Evolutionary conservation across 2,329 filamentous ascomycete genomes (phyloP).

Genomic region (Cadophora luteo-olivacea): DNA sequence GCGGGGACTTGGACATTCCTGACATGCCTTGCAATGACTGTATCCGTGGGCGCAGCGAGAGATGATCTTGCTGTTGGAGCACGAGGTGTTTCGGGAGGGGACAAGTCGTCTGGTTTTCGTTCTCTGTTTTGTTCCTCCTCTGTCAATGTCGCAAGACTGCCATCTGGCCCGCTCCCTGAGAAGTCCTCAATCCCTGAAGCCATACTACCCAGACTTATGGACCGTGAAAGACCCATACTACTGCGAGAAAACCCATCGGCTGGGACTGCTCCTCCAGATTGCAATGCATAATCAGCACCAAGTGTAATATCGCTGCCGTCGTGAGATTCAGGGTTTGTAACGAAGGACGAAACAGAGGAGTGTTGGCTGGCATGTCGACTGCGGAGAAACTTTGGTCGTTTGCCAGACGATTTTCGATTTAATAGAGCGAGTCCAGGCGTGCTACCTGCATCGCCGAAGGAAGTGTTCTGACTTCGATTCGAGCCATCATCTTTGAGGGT

Average conservation of each 20-base stretch:
- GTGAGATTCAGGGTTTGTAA: slow-evolving; percentile 58
- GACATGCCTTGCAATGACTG: slow-evolving; percentile 85
- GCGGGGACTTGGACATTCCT: slow-evolving; percentile 91
- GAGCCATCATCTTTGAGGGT: slow-evolving; percentile 45
- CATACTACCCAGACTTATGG: slow-evolving; percentile 89
- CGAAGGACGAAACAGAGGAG: slow-evolving; percentile 66
- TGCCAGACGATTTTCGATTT: slow-evolving; percentile 47
- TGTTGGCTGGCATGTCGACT: slow-evolving; percentile 61
- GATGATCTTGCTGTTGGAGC: slow-evolving; percentile 59
- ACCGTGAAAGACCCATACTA: slow-evolving; percentile 69
- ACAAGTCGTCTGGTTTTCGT: slow-evolving; percentile 55
- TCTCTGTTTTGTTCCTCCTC: slow-evolving; percentile 59
- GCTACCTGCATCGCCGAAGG: slow-evolving; percentile 51
- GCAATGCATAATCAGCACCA: slow-evolving; percentile 80
- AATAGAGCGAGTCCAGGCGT: slow-evolving; percentile 54
- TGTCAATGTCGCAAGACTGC: slow-evolving; percentile 60
- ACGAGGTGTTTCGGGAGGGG: slow-evolving; percentile 73
- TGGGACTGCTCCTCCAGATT: slow-evolving; percentile 79
- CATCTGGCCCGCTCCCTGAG: slow-evolving; percentile 49
- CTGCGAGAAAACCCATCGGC: slow-evolving; percentile 56
- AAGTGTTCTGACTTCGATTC: slow-evolving; percentile 44
- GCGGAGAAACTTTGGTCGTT: slow-evolving; percentile 62
- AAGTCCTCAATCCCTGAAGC: slow-evolving; percentile 74
- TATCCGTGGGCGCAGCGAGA: slow-evolving; percentile 78
- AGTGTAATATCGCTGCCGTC: slow-evolving; percentile 75